Conservation (phyloP, 202 grass and related monocot genomes). For the Tripidium arundinaceum region DNA sequence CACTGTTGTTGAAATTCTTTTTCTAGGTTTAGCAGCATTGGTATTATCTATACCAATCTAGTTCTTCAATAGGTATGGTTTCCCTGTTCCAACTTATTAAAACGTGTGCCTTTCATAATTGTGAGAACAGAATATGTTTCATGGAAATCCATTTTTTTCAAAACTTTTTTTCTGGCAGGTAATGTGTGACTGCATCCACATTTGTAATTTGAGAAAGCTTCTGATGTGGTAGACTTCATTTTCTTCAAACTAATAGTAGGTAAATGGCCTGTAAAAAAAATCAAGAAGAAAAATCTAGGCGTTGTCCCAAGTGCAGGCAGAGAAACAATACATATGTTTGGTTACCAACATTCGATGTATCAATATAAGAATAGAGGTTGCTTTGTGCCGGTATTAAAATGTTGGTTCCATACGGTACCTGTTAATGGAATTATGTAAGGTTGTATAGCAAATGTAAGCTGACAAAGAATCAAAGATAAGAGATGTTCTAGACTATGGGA, state of each 20-base stretch:
- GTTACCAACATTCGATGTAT: slow-evolving; percentile 11
- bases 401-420: background rate
- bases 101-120: background rate
- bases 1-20: background rate
- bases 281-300: background rate
- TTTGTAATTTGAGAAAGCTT: slow-evolving; percentile 17
- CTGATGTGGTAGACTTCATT: background rate
- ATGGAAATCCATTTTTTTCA: slow-evolving; percentile 1
- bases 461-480: background rate
- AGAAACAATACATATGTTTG: slow-evolving; percentile 23
- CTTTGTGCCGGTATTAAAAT: slow-evolving; percentile 3
- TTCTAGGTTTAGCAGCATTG: background rate
- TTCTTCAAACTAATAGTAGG: slow-evolving; percentile 9
- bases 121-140: slow-evolving; percentile 8
- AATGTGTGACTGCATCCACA: background rate
- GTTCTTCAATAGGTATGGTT: background rate
- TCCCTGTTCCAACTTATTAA: slow-evolving; percentile 5
- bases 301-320: slow-evolving; percentile 3
- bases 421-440: slow-evolving; percentile 29
- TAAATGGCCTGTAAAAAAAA: background rate
- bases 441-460: slow-evolving; percentile 1
- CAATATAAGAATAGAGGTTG: background rate
- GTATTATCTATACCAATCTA: background rate
- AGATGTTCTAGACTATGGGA: background rate
- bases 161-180: background rate